Evolutionary conservation across 371 early-diverging fungal genomes (phyloP).

Genomic region (Globomyces sp.): DNA sequence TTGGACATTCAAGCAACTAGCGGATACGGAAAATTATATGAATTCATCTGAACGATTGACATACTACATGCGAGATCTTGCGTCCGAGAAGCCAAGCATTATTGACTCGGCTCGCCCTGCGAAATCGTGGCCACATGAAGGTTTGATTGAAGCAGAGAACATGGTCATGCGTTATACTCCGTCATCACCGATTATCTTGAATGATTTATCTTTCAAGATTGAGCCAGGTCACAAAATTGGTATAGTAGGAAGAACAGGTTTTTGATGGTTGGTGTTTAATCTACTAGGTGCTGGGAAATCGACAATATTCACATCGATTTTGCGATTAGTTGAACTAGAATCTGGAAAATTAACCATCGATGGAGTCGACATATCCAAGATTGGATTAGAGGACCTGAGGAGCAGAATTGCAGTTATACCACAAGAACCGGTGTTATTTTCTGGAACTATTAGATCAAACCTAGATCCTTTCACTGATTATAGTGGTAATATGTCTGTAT

Average conservation of each 20-base stretch:
- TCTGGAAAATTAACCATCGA: slow-evolving; percentile 70
- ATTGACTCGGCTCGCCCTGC: background rate
- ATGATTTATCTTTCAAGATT: slow-evolving; percentile 56
- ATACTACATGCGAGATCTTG: slow-evolving; percentile 1
- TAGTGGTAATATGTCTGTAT: slow-evolving; percentile 37
- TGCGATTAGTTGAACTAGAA: slow-evolving; percentile 69
- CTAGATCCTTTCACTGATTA: slow-evolving; percentile 52
- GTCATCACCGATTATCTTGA: slow-evolving; percentile 65
- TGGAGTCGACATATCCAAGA: slow-evolving; percentile 62
- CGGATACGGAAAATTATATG: slow-evolving; percentile 25
- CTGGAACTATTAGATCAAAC: slow-evolving; percentile 52
- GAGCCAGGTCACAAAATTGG: slow-evolving; percentile 51
- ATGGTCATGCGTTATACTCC: slow-evolving; percentile 50
- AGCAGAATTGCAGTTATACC: slow-evolving; percentile 52
- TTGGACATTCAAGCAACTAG: slow-evolving; percentile 19
- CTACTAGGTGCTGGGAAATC: slow-evolving; percentile 41
- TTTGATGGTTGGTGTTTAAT: slow-evolving; percentile 68
- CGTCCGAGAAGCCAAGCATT: background rate
- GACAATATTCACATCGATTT: slow-evolving; percentile 47
- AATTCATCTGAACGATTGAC: slow-evolving; percentile 27
- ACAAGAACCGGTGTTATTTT: slow-evolving; percentile 51
- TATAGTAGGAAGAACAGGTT: slow-evolving; percentile 60
- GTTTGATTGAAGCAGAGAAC: slow-evolving; percentile 50
- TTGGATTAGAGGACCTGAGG: slow-evolving; percentile 70
- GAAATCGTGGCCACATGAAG: slow-evolving; percentile 20